Evolutionary conservation across 805 yeast species (phyloP).

Genomic region (Candida namnaoensis): DNA sequence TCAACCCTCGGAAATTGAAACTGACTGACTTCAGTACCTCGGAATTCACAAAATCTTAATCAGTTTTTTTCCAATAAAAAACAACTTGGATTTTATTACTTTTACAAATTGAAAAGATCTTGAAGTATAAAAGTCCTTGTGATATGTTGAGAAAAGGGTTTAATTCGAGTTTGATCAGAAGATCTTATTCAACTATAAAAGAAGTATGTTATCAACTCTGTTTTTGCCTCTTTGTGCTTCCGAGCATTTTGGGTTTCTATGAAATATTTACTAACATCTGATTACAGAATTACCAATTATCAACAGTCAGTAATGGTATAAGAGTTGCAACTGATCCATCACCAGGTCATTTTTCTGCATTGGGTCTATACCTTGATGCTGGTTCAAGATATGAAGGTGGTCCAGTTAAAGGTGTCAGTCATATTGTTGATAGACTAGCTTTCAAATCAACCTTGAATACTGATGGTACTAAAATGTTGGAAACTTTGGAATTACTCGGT

Average conservation of each 20-base stretch:
- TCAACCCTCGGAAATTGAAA: too few species aligned
- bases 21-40: too few species aligned
- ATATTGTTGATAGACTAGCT: slow-evolving; percentile 78
- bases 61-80: too few species aligned
- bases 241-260: too few species aligned
- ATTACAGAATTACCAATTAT: slow-evolving; percentile 10
- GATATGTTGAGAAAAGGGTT: too few species aligned
- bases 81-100: too few species aligned
- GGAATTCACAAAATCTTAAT: too few species aligned
- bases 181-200: background rate
- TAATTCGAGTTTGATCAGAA: too few species aligned
- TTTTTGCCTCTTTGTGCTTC: background rate
- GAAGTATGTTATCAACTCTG: background rate
- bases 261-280: slow-evolving; percentile 1
- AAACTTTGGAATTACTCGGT: slow-evolving; percentile 69
- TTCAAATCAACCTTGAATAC: slow-evolving; percentile 60
- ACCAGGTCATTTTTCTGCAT: slow-evolving; percentile 86
- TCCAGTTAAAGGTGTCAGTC: slow-evolving; percentile 64
- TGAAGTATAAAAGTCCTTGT: too few species aligned
- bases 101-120: too few species aligned
- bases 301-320: slow-evolving; percentile 65
- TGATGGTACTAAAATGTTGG: slow-evolving; percentile 63
- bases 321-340: slow-evolving; percentile 76
- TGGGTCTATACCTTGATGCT: slow-evolving; percentile 84
- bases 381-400: slow-evolving; percentile 79